These are phyloP conservation scores for Trichoderma lentiforme DNA, from an alignment of 2,329 filamentous ascomycete genomes.

Conservation along the genomic window DNA sequence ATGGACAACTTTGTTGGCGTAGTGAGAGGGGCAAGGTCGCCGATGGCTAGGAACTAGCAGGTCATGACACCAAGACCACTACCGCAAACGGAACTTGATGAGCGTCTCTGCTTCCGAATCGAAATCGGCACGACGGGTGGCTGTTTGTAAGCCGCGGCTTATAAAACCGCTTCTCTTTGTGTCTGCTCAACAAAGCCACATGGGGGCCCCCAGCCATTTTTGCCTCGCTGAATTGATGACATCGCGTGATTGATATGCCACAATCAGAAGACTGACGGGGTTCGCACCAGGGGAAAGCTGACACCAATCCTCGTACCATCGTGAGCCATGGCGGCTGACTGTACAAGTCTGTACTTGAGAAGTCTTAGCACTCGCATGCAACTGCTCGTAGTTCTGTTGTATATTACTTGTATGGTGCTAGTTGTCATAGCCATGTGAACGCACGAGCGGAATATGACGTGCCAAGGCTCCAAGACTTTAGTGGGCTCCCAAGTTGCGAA, in stretches of 20 bases:
- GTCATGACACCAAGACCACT: not conserved
- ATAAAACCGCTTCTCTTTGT: not conserved
- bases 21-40: not conserved
- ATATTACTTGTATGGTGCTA: not conserved
- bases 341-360: not conserved
- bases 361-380: not conserved
- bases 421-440: not conserved
- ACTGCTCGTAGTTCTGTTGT: not conserved
- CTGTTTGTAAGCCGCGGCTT: not conserved
- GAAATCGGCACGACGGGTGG: not conserved
- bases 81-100: not conserved
- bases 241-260: not conserved
- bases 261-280: not conserved
- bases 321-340: not conserved
- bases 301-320: not conserved
- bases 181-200: not conserved
- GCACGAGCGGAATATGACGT: not conserved
- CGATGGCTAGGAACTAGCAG: not conserved
- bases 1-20: not conserved
- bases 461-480: not conserved
- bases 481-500: not conserved
- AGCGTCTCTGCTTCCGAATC: not conserved
- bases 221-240: not conserved
- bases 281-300: constrained; percentile 12
- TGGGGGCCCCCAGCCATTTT: not conserved